A percentile compares a stretch with the other conserved stretches of the same genome.
phyloP scores from a whole-genome alignment of 768 basidiomycete species.

The Boletus insuetus region DNA sequence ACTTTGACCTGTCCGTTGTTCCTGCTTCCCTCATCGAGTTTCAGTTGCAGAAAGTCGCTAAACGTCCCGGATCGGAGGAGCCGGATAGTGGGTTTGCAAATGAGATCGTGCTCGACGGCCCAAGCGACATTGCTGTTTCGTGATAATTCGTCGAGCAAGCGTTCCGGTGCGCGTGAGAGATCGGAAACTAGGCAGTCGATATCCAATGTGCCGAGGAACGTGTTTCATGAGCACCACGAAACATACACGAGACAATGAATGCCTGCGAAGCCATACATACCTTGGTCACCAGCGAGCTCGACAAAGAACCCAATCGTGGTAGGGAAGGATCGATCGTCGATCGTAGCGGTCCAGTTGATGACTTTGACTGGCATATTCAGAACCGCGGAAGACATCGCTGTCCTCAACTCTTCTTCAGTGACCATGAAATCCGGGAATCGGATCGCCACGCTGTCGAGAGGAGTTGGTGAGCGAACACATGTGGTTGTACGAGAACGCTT shows the following conservation, averaged over 20 bases:
- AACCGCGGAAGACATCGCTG: background rate
- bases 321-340: conserved; percentile 6
- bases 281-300: background rate
- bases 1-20: conserved; percentile 20
- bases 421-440: conserved; percentile 13
- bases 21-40: conserved; percentile 5
- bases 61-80: conserved; percentile 22
- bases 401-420: conserved; percentile 12
- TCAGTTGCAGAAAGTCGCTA: conserved; percentile 19
- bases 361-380: background rate
- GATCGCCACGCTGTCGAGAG: background rate
- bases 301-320: conserved; percentile 13
- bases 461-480: background rate
- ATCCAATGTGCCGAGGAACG: background rate
- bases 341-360: conserved; percentile 16
- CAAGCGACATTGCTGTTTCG: no score
- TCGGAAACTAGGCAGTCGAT: background rate
- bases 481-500: background rate
- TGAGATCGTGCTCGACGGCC: no score
- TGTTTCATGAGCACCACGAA: background rate
- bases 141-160: conserved; percentile 9
- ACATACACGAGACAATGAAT: background rate
- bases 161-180: background rate
- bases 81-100: conserved; percentile 20
- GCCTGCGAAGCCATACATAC: background rate